Evolutionary conservation across 345 rosid species (phyloP), one percentile per base, ranked within the genome.

Genomic region (Cardamine chenopodiifolia): DNA sequence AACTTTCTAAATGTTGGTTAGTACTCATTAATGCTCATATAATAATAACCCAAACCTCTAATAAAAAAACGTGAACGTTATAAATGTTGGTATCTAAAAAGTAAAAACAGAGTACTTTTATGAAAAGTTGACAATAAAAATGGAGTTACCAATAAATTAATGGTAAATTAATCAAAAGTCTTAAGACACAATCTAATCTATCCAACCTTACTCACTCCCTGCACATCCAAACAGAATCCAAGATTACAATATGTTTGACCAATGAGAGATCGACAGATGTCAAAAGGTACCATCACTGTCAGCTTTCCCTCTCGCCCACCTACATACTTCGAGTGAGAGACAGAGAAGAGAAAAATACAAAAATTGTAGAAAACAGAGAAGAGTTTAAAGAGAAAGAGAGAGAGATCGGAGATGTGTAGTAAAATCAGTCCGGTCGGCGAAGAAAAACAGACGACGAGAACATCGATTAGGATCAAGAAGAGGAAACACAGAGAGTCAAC

Each of bases 161-260:
- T n/a, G n/a, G n/a, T 60, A 60, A 48, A 70, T 62, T 34, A 76
- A 53, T 40, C 29, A 69, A 17, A 54, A 42, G 11, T 4, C 1
- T 40, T 3, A 9, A 60, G 25, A 70, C 70, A 35, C 12, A 52
- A 42, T 20, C 17, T 58, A 39, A 71, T 64, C 68, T 66, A 77
- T 65, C 71, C 64, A 76, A 69, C 31, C 64, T 44, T 62, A 68
- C 45, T 75, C 50, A 10, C 17, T 57, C 54, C 18, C 45, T 49
- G 28, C 81, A 78, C 73, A 78, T 78, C 81, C 81, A 78, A 78
- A 78, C 77, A 72, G 73, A 78, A 78, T 78, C 81, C 81, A 72
- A 78, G 77, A 78, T 78, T 59, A 60, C 81, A 65, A 57, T 48
- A 14, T 5, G 0, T 17, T 22, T 2, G 0, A 0, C 76, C 62